Base-by-base conservation (phyloP, 2,329 filamentous ascomycete species). In the Xylariaceae sp. region DNA sequence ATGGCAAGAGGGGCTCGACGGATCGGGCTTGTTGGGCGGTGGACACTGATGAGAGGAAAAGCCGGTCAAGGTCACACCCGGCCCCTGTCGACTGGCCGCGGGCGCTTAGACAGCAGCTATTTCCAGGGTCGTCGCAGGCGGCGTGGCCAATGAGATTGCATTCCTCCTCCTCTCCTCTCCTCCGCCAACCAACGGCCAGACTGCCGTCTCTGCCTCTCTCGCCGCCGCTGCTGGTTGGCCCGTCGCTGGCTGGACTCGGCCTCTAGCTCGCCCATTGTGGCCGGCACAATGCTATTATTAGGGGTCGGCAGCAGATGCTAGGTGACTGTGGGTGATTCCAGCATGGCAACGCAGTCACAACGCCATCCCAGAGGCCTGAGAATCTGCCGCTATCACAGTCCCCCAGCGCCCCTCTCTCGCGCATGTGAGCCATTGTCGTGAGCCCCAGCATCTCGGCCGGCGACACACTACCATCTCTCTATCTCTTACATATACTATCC, bases 401-500 rank as follows among this genome's bases (percentile, higher is more conserved):
- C 22, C 22, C 22, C 22, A 28, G 22, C 7, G 22, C 22, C 22
- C 22, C 22, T 49, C 60, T 59, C 56, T 57, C 56, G 46, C 61
- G 59, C 60, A 63, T 63, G 54, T 45, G 54, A 54, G 46, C 49
- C 38, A 50, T 56, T 55, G 55, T 55, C 52, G 54, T 54, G 59
- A 56, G 53, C 54, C 56, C 4, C 4, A 28, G 22, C 7, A 28
- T 28, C 22, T 28, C 4, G 53, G 45, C 52, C 54, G 56, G 55
- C 58, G 50, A 44, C 39, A 49, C 45, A 38, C 48, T 45, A 28
- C 50, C 47, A 54, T 54, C 55, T 55, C 47, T 52, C 53, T 51
- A 57, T 54, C 45, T 53, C 53, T 51, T 65, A 67, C 64, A 66
- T 66, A 67, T 68, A 68, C 64, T 51, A 50, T 59, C 63, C 55